Evolutionary conservation across 192 early-diverging fungal species (phyloP), one percentile per base, ranked within the genome.

Genomic region (Mortierella hygrophila): DNA sequence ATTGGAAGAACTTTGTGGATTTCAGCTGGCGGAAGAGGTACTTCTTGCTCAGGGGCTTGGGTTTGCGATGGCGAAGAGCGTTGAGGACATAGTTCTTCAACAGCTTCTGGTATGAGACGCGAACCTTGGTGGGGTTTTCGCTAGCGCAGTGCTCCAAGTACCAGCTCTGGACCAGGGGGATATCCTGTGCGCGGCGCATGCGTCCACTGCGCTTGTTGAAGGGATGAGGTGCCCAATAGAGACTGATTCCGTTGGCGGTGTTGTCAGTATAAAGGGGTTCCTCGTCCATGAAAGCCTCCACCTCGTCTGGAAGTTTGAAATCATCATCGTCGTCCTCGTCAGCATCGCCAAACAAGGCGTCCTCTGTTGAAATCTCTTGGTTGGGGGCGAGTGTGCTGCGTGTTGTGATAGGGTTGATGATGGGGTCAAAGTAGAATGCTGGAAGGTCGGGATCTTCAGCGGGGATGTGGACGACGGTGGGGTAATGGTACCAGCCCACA

Each of bases 151-250:
- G 99, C 83, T 99, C 99, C 85, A 99, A 90, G 84, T 99, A 99
- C 99, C 99, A 99, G 70, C 94, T 95, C 92, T 98, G 98, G 65
- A 99, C 96, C 47, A 99, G 90, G 13, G 98, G 97, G 41, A 99
- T 91, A 90, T 99, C 99, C 87, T 94, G 91, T 2, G 98, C 97
- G 81, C 99, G 93, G 18, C 99, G 93, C 26, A 95, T 98, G 46
- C 92, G 91, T 29, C 99, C 99, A 55, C 96, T 96, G 41, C 98
- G 92, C 77, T 97, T 95, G 89, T 97, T 94, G 82, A 98, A 99
- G 32, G 99, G 99, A 85, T 98, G 96, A 38, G 99, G 99, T 40
- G 99, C 97, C 98, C 98, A 99, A 89, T 97, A 99, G 42, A 99
- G 91, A 47, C 94, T 93, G 88, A 99, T 97, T 23, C 94, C 99